phyloP scores from a whole-genome alignment of 2,329 filamentous ascomycete genomes.

The Epichloe sylvatica region DNA sequence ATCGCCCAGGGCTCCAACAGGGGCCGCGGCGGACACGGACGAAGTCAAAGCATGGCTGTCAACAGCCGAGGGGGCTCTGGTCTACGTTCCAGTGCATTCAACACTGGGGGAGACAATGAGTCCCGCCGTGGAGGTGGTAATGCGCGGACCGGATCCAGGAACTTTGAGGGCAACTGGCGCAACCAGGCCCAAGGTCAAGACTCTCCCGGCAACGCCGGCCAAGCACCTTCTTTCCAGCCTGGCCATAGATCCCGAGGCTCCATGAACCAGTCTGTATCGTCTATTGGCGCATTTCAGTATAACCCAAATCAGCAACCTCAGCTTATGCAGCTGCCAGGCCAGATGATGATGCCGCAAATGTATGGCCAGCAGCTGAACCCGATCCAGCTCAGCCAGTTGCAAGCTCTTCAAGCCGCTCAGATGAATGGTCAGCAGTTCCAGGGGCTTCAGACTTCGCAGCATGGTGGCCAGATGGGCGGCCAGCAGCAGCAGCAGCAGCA shows the following conservation, averaged over 20 bases:
- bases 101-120: slow-evolving; percentile 44
- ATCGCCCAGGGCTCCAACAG: slow-evolving; percentile 30
- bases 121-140: slow-evolving; percentile 71
- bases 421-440: slow-evolving; percentile 65
- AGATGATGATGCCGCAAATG: slow-evolving; percentile 76
- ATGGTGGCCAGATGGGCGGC: slow-evolving; percentile 50
- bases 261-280: slow-evolving; percentile 72
- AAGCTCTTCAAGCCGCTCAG: slow-evolving; percentile 81
- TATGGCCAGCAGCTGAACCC: slow-evolving; percentile 82
- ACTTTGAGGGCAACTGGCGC: slow-evolving; percentile 97
- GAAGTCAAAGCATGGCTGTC: slow-evolving; percentile 85
- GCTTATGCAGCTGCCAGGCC: slow-evolving; percentile 71
- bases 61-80: slow-evolving; percentile 58
- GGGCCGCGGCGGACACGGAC: slow-evolving; percentile 48
- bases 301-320: slow-evolving; percentile 59
- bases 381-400: slow-evolving; percentile 77
- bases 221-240: slow-evolving; percentile 69
- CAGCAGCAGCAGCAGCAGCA: slow-evolving; percentile 54
- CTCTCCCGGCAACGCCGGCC: slow-evolving; percentile 31
- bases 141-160: slow-evolving; percentile 69
- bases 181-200: slow-evolving; percentile 59
- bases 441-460: slow-evolving; percentile 55
- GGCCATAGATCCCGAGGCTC: slow-evolving; percentile 79
- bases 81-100: slow-evolving; percentile 46
- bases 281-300: slow-evolving; percentile 80